phyloP scores from a whole-genome alignment of 176 grass and related monocot species.

The Oropetium thomaeum region DNA sequence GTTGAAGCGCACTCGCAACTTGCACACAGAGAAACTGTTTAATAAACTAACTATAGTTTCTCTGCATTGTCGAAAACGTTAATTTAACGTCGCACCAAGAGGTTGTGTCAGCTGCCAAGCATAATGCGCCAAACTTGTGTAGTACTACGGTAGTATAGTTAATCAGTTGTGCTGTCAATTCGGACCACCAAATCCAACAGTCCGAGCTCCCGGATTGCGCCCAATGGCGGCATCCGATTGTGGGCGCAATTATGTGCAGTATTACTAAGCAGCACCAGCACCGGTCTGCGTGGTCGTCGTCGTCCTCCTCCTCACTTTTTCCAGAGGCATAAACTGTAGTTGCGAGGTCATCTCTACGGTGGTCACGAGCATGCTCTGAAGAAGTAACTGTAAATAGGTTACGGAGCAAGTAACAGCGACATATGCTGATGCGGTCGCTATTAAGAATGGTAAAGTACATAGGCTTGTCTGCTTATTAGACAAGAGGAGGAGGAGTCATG shows the following conservation, averaged over 20 bases:
- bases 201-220: slow-evolving; percentile 15
- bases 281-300: too few relatives aligned
- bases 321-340: too few relatives aligned
- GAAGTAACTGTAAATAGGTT: neutral
- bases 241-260: slow-evolving; percentile 32
- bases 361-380: too few relatives aligned
- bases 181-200: neutral
- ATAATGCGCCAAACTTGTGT: neutral
- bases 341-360: neutral
- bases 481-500: too few relatives aligned
- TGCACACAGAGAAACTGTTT: too few relatives aligned
- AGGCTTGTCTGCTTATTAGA: too few relatives aligned
- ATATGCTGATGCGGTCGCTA: neutral
- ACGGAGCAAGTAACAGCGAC: slow-evolving; percentile 44
- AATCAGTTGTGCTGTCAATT: neutral
- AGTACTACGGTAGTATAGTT: too few relatives aligned
- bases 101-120: neutral
- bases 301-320: neutral
- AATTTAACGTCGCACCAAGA: neutral
- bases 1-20: neutral
- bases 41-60: too few relatives aligned
- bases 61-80: neutral
- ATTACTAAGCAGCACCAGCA: too few relatives aligned
- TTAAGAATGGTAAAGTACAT: too few relatives aligned
- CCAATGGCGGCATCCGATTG: slow-evolving; percentile 11